Percentiles rank a stretch among this genome's conserved stretches.
Evolutionary conservation across 179 eudicot species (phyloP).

Genomic region (Patellifolia procumbens): DNA sequence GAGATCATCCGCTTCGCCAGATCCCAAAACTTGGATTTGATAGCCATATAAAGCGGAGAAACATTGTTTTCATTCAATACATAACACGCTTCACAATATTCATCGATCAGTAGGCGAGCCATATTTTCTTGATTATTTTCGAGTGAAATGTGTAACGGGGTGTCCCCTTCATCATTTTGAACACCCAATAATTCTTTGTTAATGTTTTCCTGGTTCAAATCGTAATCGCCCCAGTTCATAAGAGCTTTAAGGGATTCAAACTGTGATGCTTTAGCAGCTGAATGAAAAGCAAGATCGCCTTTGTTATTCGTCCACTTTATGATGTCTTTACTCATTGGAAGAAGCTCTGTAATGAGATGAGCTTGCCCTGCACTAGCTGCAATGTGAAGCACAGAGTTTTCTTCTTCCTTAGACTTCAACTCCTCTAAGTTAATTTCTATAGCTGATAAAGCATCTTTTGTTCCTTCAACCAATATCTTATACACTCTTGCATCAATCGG

Average conservation of each 20-base stretch:
- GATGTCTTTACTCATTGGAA: background rate
- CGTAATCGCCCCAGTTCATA: background rate
- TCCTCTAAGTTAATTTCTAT: background rate
- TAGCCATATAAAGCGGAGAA: constrained; percentile 30
- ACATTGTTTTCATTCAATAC: constrained; percentile 5
- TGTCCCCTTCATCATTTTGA: constrained; percentile 17
- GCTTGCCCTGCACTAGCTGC: constrained; percentile 26
- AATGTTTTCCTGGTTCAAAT: background rate
- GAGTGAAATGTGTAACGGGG: constrained; percentile 29
- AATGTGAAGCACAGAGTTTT: constrained; percentile 17
- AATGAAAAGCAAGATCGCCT: constrained; percentile 30
- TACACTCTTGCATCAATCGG: constrained; percentile 3
- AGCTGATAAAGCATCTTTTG: background rate
- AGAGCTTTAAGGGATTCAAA: background rate
- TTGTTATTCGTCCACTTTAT: background rate
- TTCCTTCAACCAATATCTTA: background rate
- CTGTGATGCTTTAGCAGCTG: constrained; percentile 20
- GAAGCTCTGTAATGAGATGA: constrained; percentile 5
- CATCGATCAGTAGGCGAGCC: constrained; percentile 13
- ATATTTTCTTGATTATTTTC: constrained; percentile 8
- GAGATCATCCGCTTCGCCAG: constrained; percentile 21
- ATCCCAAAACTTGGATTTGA: background rate
- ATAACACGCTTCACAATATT: constrained; percentile 16
- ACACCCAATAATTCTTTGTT: background rate
- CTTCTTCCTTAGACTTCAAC: background rate